These are phyloP conservation scores for Colletotrichum noveboracense DNA, from an alignment of 2,329 filamentous ascomycete genomes.

Conservation along the genomic window DNA sequence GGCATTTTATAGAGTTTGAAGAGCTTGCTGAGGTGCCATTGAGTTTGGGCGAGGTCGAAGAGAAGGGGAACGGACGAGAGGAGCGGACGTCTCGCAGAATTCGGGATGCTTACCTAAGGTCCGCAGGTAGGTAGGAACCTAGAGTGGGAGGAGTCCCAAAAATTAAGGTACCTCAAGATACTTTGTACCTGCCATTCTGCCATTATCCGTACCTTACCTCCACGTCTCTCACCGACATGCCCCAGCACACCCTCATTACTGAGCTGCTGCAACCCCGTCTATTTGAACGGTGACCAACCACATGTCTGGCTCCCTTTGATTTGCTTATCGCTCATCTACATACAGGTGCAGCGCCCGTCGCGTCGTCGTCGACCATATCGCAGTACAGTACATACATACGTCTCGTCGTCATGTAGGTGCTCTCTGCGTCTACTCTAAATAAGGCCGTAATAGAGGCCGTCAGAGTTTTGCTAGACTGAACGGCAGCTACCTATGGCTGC, in stretches of 20 bases:
- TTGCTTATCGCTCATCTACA: neutral
- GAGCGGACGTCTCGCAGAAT: neutral
- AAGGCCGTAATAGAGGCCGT: neutral
- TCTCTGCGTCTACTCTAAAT: neutral
- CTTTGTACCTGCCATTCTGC: neutral
- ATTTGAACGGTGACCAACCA: neutral
- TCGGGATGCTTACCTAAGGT: neutral
- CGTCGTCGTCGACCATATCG: neutral
- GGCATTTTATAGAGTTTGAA: neutral
- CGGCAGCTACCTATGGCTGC: neutral
- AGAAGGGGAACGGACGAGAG: neutral
- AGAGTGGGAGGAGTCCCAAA: neutral
- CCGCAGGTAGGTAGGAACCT: no score
- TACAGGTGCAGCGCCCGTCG: neutral
- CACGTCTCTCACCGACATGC: neutral
- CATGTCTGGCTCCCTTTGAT: neutral
- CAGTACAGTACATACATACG: neutral
- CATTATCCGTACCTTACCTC: neutral
- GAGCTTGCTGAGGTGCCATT: neutral
- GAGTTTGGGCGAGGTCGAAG: neutral
- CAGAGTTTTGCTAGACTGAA: neutral
- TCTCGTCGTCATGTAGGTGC: neutral
- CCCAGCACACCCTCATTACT: neutral
- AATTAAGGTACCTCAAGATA: neutral
- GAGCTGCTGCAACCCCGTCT: neutral